Evolutionary conservation across 140 eudicot genomes (phyloP).

Genomic region (Erigeron philadelphicus): DNA sequence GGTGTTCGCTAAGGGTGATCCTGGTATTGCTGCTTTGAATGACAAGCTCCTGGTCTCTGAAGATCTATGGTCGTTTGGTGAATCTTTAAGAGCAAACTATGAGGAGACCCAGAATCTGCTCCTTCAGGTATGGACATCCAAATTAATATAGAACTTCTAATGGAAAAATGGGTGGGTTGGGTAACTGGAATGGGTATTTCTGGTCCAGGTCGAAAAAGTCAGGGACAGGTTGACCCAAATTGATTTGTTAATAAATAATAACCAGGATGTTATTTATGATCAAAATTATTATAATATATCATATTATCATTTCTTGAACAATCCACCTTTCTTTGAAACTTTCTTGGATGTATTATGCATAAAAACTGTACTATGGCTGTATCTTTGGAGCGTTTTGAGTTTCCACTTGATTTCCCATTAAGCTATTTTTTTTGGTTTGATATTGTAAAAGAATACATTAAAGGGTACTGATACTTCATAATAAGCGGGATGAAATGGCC

Average conservation of each 20-base stretch:
- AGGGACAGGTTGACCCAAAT: no score
- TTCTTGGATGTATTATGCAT: not conserved
- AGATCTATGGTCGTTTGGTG: slow-evolving; percentile 84
- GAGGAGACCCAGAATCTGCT: slow-evolving; percentile 76
- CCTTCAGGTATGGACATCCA: slow-evolving; percentile 52
- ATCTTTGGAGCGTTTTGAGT: not conserved
- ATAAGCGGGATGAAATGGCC: not conserved
- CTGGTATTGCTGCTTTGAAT: slow-evolving; percentile 81
- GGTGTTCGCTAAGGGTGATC: slow-evolving; percentile 99
- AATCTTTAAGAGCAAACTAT: slow-evolving; percentile 61
- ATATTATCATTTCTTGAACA: not conserved
- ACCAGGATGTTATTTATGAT: no score
- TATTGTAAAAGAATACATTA: not conserved
- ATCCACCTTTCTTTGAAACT: not conserved
- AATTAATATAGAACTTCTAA: slow-evolving; percentile 1
- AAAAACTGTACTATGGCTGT: not conserved
- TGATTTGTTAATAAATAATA: no score
- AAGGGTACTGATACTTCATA: not conserved
- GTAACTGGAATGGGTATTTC: no score
- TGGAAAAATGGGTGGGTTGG: no score
- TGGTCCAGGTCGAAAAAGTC: no score
- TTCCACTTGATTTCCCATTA: not conserved
- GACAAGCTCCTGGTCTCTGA: slow-evolving; percentile 94
- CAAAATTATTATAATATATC: no score
- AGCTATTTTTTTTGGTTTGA: not conserved